Evolutionary conservation across 305 asterid species (phyloP), one percentile per base, ranked within the genome.

Genomic region (Fraxinus sp.): DNA sequence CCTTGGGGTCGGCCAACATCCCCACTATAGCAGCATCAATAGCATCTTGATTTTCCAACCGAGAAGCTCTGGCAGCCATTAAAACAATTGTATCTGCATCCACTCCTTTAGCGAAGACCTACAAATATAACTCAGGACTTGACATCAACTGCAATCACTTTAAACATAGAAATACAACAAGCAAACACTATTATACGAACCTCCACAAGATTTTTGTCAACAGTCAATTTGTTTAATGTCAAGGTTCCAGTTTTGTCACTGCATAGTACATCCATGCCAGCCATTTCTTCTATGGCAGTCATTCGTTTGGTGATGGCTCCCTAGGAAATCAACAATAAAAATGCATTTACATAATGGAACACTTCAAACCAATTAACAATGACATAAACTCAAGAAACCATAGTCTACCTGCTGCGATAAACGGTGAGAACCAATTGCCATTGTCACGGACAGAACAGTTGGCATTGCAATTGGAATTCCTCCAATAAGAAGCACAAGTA

Each of bases 281-380:
- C 96, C 97, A 94, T 91, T 88, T 94, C 98, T 88, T 94, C 98
- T 41, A 94, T 94, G 26, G 98, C 98, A 4, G 95, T 94, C 98
- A 92, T 94, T 85, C 97, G 86, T 81, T 92, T 94, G 77, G 96
- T 92, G 86, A 92, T 94, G 66, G 97, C 98, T 22, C 97, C 98
- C 98, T 94, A 87, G 73, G 52, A 77, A 24, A 78, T 83, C 46
- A 79, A 30, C 81, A 80, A 81, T 68, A 79, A 68, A 78, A 79
- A 55, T 10, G 75, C 22, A 71, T 77, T 7, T 80, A 37, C 64
- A 66, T 33, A 74, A 10, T 70, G 36, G 28, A 79, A 84, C 77
- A 46, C 35, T 32, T 32, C 77, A 62, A 75, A 79, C 33, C 13
- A 59, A 84, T 81, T 46, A 73, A 73, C 26, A 82, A 75, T 75